Percentiles rank a stretch among this genome's conserved stretches.
phyloP scores from a whole-genome alignment of 2,329 filamentous ascomycete genomes.

The Lomentospora prolificans region DNA sequence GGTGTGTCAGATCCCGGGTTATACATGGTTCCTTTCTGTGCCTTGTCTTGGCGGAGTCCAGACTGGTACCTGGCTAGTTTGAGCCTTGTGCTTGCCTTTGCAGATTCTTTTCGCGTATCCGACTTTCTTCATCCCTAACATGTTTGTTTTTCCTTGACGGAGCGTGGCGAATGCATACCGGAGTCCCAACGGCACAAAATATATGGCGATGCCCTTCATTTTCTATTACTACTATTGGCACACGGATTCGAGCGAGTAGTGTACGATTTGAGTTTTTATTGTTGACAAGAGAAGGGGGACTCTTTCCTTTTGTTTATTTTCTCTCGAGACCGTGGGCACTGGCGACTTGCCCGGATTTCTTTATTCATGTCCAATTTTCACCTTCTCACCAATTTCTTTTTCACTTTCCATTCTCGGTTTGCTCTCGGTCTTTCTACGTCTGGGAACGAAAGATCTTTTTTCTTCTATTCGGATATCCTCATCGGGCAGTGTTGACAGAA shows the following conservation, averaged over 20 bases:
- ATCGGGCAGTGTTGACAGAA: too few species aligned
- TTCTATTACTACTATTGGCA: background rate
- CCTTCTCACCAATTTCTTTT: background rate
- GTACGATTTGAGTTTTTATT: background rate
- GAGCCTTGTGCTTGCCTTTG: background rate
- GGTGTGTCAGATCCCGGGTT: background rate
- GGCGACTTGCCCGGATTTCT: background rate
- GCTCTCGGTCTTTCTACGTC: background rate
- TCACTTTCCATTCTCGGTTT: background rate
- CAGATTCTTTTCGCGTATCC: conserved; percentile 5
- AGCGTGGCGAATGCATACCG: conserved; percentile 1
- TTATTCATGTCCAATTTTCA: background rate
- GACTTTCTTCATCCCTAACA: background rate
- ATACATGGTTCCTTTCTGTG: background rate
- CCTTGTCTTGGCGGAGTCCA: background rate
- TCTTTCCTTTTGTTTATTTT: background rate
- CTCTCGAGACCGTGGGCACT: background rate
- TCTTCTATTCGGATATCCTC: background rate
- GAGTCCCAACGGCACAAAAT: background rate
- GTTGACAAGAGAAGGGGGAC: background rate
- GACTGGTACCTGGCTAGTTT: background rate
- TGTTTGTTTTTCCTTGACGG: background rate
- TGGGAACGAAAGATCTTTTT: background rate
- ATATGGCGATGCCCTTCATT: background rate
- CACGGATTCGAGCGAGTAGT: background rate